Conservation (phyloP, 2,329 filamentous ascomycete species). For the Seiridium unicorne region DNA sequence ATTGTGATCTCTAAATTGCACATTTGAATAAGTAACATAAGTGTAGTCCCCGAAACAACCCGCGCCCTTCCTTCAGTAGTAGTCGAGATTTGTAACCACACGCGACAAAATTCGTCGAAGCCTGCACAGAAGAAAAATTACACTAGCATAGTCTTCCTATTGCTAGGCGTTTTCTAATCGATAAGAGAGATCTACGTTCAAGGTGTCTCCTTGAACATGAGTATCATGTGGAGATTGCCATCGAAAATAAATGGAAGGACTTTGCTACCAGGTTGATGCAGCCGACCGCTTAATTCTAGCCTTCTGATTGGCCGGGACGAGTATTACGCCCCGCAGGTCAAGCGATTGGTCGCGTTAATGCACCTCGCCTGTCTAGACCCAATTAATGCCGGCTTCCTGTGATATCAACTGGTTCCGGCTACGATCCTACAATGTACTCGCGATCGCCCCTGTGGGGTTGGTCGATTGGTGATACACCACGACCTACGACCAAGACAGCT, state of each 20-base stretch:
- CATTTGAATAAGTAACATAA: no score
- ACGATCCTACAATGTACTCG: background rate
- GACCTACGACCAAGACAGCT: background rate
- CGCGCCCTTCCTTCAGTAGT: no score
- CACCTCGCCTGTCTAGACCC: background rate
- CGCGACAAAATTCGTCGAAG: no score
- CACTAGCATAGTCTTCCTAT: no score
- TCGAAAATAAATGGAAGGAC: background rate
- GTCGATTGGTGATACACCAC: background rate
- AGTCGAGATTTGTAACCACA: no score
- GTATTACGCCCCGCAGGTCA: background rate
- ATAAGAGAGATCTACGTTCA: no score
- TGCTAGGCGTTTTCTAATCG: no score
- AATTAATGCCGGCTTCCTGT: background rate
- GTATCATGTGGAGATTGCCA: background rate
- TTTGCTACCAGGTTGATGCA: background rate
- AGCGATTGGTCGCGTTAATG: background rate
- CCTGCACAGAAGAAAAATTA: no score
- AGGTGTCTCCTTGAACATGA: no score
- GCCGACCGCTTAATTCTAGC: background rate
- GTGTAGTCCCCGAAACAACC: no score
- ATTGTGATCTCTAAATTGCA: no score
- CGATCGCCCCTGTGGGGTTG: background rate
- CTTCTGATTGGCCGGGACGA: background rate
- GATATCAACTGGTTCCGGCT: background rate